Base-by-base conservation (phyloP, 768 basidiomycete species). In the Gelatoporia subvermispora region DNA sequence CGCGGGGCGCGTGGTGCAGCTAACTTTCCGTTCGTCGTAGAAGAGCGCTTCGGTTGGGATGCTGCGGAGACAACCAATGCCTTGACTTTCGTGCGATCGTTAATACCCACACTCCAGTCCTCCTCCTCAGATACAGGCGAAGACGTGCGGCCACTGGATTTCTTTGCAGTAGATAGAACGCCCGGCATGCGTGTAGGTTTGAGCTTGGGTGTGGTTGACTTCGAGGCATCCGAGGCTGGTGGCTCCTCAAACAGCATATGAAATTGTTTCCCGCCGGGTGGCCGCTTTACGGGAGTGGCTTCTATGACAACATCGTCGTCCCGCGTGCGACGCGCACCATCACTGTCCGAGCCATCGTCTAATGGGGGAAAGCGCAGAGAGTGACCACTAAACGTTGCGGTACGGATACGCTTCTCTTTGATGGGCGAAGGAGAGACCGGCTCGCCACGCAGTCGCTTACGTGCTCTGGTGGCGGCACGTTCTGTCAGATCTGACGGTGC, bases 391-490 rank as follows among this genome's bases (percentile, higher is more conserved):
- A 13, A 31, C 28, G 28, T 13, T 7, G 28, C 28, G 28, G 28
- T 31, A 36, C 85, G 84, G 60, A 75, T 75, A 50, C 84, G 77
- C 63, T 89, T 90, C 60, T 79, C 79, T 63, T 88, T 89, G 60
- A 75, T 79, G 3, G 88, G 88, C 16, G 88, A 88, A 3, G 88
- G 88, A 0, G 88, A 90, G 2, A 91, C 87, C 1, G 82, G 82
- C 59, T 91, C 88, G 22, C 88, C 88, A 25, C 88, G 79, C 16
- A 91, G 73, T 47, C 88, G 82, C 63, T 91, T 91, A 34, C 88
- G 79, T 18, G 88, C 88, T 28, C 85, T 77, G 21, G 75, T 76
- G 24, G 89, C 65, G 11, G 85, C 78, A 9, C 69, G 67, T 3
- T 61, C 60, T 3, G 62, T 41, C 44, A 55, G 55, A 8, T 49